Evolutionary conservation across 2,329 filamentous ascomycete species (phyloP), one percentile per base, ranked within the genome.

Genomic region (Pseudogymnoascus sp.): DNA sequence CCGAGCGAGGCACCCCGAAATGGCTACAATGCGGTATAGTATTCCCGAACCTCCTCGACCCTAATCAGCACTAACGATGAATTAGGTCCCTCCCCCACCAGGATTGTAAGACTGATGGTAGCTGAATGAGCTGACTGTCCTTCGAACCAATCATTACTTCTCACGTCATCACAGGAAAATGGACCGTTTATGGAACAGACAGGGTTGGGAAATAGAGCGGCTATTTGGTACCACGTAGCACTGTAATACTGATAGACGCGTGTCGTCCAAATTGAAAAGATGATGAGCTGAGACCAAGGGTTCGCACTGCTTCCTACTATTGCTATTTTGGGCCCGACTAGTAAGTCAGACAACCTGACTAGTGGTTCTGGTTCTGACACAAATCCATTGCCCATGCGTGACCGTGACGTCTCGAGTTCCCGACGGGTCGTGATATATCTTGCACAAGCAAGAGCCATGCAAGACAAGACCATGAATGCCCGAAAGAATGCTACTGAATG

Each of bases 1-100:
- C 84, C 84, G 62, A 78, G 74, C 65, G 83, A 84, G 68, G 81
- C 85, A 63, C 84, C 85, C 62, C 87, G 82, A 63, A 73, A 73
- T 46, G 77, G 79, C 60, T 91, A 90, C 72, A 85, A 83, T 69
- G 81, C 86, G 69, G 88, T 72, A 67, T 34, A 16, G 34, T 60
- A 61, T 14, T 7, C 44, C 21, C 40, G 11, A 34, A 44, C 12
- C 46, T 60, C 63, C 34, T 66, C 68, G 73, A 62, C 70, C 12
- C 3, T 6, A 36, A 56, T 18, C 16, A 56, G 28, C 50, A 67
- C 36, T 56, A 56, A 56, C 42, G 12, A 21, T 44, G 25, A 38
- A 44, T 21, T 68, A 84, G 81, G 80, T 84, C 21, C 82, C 82
- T 34, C 82, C 82, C 63, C 82, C 82, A 11, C 82, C 82, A 4